A percentile compares a stretch with the other conserved stretches of the same genome.
Conservation (phyloP, 352 stramenopile genomes). For the Phytophthora citricola region DNA sequence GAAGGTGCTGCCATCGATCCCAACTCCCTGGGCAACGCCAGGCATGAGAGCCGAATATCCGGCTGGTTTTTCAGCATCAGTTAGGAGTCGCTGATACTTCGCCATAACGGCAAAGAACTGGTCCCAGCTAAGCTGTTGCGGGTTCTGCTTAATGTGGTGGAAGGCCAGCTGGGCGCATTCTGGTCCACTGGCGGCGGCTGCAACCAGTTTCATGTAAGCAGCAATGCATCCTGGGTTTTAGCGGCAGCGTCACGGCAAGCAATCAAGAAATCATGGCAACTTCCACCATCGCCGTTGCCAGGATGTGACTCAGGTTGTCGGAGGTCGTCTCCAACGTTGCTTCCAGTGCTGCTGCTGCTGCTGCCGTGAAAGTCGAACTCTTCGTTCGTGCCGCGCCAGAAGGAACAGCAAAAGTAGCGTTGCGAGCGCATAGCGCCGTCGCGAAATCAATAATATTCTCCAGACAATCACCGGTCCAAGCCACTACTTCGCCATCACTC, state of each 20-base stretch:
- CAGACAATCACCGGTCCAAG: conserved; percentile 78
- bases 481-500: conserved; percentile 56
- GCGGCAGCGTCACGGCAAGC: conserved; percentile 74
- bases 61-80: conserved; percentile 67
- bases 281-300: conserved; percentile 40
- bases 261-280: conserved; percentile 69
- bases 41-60: conserved; percentile 46
- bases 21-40: conserved; percentile 36
- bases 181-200: conserved; percentile 64
- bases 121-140: conserved; percentile 79
- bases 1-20: conserved; percentile 38
- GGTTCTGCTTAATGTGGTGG: conserved; percentile 89
- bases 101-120: conserved; percentile 87
- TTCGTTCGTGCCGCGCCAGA: conserved; percentile 58
- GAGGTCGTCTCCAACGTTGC: conserved; percentile 28
- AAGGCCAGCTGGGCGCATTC: conserved; percentile 82
- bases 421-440: conserved; percentile 61
- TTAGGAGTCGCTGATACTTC: conserved; percentile 85
- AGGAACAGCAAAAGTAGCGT: conserved; percentile 60
- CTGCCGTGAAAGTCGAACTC: conserved; percentile 46
- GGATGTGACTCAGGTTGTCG: conserved; percentile 29
- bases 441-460: conserved; percentile 85
- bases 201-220: conserved; percentile 81
- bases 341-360: conserved; percentile 31
- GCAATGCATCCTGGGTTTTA: conserved; percentile 79